These are phyloP conservation scores for Talaromyces amestolkiae DNA, from an alignment of 2,329 filamentous ascomycete species.

Conservation along the genomic window DNA sequence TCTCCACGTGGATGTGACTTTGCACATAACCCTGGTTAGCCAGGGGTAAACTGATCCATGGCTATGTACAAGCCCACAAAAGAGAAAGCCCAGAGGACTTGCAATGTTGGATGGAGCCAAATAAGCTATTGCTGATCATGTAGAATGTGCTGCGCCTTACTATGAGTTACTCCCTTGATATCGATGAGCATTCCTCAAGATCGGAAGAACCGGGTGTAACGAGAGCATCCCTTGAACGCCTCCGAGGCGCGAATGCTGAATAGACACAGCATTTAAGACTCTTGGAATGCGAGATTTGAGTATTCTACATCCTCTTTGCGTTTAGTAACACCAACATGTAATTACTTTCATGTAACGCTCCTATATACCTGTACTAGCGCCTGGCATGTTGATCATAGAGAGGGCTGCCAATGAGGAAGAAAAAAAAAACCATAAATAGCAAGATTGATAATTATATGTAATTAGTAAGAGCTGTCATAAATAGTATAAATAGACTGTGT, in stretches of 20 bases:
- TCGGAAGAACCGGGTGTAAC: neutral
- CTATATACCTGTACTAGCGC: neutral
- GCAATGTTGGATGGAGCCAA: neutral
- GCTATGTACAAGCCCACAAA: neutral
- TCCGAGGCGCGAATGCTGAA: neutral
- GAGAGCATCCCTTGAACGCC: neutral
- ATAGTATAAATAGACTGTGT: neutral
- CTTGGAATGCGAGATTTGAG: neutral
- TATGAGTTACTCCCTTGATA: neutral
- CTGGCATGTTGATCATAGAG: neutral
- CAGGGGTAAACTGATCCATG: neutral
- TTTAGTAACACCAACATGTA: neutral
- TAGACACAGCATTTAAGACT: neutral
- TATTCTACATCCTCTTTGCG: neutral
- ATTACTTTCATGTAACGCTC: neutral
- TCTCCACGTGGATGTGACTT: neutral
- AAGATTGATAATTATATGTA: too few species aligned
- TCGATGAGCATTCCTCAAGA: neutral
- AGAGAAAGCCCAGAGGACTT: neutral
- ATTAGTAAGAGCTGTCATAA: too few species aligned
- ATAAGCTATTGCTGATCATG: neutral
- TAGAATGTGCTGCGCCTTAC: neutral
- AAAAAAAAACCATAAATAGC: neutral
- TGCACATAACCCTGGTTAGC: neutral
- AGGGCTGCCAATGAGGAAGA: neutral